Evolutionary conservation across 2,329 filamentous ascomycete genomes (phyloP).

Genomic region (Diaporthe sp.): DNA sequence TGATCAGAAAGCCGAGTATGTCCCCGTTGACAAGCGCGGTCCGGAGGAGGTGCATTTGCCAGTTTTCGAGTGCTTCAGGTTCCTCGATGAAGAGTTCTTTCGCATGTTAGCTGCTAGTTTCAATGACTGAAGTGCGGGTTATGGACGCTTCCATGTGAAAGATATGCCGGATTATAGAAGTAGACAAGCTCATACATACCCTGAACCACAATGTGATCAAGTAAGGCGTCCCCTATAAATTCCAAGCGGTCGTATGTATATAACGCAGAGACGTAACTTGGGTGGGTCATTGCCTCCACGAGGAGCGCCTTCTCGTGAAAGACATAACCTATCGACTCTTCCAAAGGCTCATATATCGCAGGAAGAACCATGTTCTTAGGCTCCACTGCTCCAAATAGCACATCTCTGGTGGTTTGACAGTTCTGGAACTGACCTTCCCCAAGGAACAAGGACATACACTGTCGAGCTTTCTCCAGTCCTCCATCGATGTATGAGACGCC

Average conservation of each 20-base stretch:
- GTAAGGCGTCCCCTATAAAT: constrained; percentile 87
- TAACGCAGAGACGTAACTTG: constrained; percentile 66
- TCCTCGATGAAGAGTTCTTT: constrained; percentile 65
- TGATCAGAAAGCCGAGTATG: constrained; percentile 82
- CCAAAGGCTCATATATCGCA: constrained; percentile 64
- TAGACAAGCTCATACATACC: not conserved
- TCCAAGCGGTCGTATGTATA: constrained; percentile 81
- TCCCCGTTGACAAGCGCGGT: constrained; percentile 84
- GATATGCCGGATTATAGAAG: no score
- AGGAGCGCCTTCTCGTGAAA: constrained; percentile 80
- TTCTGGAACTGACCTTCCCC: constrained; percentile 44
- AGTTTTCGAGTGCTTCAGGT: constrained; percentile 57
- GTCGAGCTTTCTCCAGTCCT: constrained; percentile 72
- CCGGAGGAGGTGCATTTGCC: constrained; percentile 82
- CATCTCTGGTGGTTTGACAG: constrained; percentile 46
- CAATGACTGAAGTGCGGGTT: no score
- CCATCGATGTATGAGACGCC: constrained; percentile 81
- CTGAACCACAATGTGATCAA: constrained; percentile 81
- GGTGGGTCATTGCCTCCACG: constrained; percentile 85
- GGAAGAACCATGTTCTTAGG: constrained; percentile 54
- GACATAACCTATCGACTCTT: constrained; percentile 77
- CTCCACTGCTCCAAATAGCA: constrained; percentile 59
- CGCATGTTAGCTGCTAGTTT: not conserved
- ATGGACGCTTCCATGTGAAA: no score
- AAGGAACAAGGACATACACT: constrained; percentile 77